Evolutionary conservation across 768 basidiomycete genomes (phyloP).

Genomic region (Leccinum olivaceopallidum): DNA sequence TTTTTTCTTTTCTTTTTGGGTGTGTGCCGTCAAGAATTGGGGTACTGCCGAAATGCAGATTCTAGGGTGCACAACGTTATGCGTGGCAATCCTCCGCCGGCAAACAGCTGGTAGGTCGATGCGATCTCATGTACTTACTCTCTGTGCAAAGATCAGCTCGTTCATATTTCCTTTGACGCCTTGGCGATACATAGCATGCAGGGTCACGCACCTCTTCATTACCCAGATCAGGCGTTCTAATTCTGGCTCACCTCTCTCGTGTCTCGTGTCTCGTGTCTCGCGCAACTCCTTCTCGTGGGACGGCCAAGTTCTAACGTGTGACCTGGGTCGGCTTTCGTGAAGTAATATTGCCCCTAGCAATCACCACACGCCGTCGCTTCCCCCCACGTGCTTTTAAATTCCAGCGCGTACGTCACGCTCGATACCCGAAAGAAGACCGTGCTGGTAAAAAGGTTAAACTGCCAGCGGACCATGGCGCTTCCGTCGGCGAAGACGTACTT

Average conservation of each 20-base stretch:
- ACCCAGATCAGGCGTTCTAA: background rate
- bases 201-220: background rate
- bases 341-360: background rate
- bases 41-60: background rate
- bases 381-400: background rate
- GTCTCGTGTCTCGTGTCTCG: background rate
- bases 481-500: background rate
- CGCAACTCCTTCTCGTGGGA: background rate
- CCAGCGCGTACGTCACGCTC: conserved; percentile 9
- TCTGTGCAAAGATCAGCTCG: background rate
- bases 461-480: background rate
- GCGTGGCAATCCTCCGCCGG: background rate
- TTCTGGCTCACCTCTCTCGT: background rate
- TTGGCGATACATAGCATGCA: background rate
- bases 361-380: background rate
- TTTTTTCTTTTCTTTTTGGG: background rate
- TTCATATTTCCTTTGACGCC: background rate
- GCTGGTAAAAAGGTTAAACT: conserved; percentile 11
- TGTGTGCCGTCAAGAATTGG: background rate
- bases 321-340: background rate
- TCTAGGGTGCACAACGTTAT: background rate
- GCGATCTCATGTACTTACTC: background rate
- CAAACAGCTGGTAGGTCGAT: background rate
- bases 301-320: background rate
- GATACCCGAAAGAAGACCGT: background rate